A percentile compares a stretch with the other conserved stretches of the same genome.
Evolutionary conservation across 306 rosid species (phyloP).

Genomic region (Astragalus membranaceus): DNA sequence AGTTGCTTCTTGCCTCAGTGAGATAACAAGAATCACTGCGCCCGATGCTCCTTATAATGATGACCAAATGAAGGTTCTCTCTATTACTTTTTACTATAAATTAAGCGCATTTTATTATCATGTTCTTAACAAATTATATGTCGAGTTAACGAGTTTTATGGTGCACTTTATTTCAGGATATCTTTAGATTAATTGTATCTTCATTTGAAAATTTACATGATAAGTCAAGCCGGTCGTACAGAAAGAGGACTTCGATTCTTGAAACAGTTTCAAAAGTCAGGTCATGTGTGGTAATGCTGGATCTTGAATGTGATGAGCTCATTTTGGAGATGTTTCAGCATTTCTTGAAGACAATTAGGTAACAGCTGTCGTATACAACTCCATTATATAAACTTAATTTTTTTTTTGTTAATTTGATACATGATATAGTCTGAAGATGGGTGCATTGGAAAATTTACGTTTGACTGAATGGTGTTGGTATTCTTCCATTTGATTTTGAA

Average conservation of each 20-base stretch:
- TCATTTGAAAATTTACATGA: too few species aligned
- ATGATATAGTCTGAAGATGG: not conserved
- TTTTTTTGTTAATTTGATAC: not conserved
- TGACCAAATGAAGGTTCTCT: slow-evolving; percentile 77
- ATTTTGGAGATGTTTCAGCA: slow-evolving; percentile 88
- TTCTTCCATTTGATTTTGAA: not conserved
- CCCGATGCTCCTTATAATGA: slow-evolving; percentile 90
- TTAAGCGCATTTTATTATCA: not conserved
- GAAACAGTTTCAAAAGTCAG: slow-evolving; percentile 86
- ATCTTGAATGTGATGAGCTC: slow-evolving; percentile 84
- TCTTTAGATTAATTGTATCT: slow-evolving; percentile 46
- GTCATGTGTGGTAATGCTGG: slow-evolving; percentile 91
- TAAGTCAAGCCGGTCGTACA: too few species aligned
- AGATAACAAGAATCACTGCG: slow-evolving; percentile 86
- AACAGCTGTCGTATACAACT: too few species aligned
- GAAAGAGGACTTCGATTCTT: slow-evolving; percentile 8
- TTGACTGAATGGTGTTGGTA: not conserved
- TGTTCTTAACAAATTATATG: not conserved
- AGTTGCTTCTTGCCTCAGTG: slow-evolving; percentile 84
- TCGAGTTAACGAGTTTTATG: too few species aligned
- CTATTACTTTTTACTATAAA: not conserved
- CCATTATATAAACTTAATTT: slow-evolving; percentile 8
- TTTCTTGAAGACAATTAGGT: slow-evolving; percentile 77
- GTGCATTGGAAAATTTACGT: not conserved
- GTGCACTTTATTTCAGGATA: slow-evolving; percentile 44